phyloP scores from a whole-genome alignment of 2,329 filamentous ascomycete species.

The Elsinoe necatrix region DNA sequence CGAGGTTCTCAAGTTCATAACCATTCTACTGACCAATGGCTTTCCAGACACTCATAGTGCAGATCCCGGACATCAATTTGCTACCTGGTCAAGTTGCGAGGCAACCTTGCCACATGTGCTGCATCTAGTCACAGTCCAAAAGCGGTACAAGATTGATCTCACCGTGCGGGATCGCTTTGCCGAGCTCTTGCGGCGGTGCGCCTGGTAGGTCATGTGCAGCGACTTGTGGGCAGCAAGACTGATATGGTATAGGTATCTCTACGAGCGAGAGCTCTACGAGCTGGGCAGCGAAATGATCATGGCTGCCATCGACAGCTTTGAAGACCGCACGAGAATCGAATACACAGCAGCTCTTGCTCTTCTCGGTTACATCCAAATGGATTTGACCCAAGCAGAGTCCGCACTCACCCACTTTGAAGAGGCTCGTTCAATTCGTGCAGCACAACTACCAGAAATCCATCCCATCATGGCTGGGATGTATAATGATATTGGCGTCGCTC shows the following conservation, averaged over 20 bases:
- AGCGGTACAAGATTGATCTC: constrained; percentile 18
- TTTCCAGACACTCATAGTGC: constrained; percentile 25
- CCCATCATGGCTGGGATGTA: constrained; percentile 27
- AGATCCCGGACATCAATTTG: constrained; percentile 25
- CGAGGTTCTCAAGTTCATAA: constrained; percentile 22
- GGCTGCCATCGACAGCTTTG: constrained; percentile 22
- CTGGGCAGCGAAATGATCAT: constrained; percentile 23
- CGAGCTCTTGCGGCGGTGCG: constrained; percentile 13
- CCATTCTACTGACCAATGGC: constrained; percentile 22
- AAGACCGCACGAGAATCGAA: constrained; percentile 22
- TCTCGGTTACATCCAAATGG: constrained; percentile 28
- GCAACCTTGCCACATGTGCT: constrained; percentile 27
- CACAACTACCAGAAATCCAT: background rate
- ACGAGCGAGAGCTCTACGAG: constrained; percentile 27
- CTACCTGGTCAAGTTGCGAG: constrained; percentile 25
- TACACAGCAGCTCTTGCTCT: constrained; percentile 29
- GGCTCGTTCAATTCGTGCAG: constrained; percentile 15
- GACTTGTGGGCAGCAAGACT: no score
- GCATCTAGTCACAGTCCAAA: constrained; percentile 22
- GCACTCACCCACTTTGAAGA: background rate
- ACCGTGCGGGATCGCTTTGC: constrained; percentile 20
- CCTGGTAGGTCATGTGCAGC: constrained; percentile 16
- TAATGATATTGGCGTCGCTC: constrained; percentile 29
- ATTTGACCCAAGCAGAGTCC: constrained; percentile 22
- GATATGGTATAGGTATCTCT: constrained; percentile 26